Percentiles rank a stretch among this genome's conserved stretches.
phyloP scores from a whole-genome alignment of 371 early-diverging fungal genomes.

The Apophysomyces elegans region DNA sequence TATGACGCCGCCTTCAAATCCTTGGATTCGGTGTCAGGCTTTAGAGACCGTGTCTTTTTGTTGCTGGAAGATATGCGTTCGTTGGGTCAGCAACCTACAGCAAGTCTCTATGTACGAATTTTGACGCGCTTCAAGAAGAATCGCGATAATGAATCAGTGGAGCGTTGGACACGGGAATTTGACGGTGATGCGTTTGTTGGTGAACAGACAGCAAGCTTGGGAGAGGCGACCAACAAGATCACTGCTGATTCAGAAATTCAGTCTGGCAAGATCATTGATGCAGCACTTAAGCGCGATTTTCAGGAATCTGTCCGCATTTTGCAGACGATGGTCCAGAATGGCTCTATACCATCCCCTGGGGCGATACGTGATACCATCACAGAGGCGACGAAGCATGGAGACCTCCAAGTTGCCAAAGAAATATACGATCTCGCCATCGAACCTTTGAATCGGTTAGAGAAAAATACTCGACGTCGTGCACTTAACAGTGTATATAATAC shows the following conservation, averaged over 20 bases:
- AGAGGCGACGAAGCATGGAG: slow-evolving; percentile 28
- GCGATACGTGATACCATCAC: slow-evolving; percentile 51
- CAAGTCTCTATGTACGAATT: slow-evolving; percentile 24
- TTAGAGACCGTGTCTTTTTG: slow-evolving; percentile 12
- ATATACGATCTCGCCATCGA: slow-evolving; percentile 36
- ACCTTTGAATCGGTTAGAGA: slow-evolving; percentile 18
- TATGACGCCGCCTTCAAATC: slow-evolving; percentile 18
- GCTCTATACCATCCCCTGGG: slow-evolving; percentile 40
- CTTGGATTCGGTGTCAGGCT: slow-evolving; percentile 1
- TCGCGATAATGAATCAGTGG: slow-evolving; percentile 31
- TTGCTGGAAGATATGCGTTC: slow-evolving; percentile 20
- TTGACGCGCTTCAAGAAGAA: slow-evolving; percentile 22
- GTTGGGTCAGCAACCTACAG: slow-evolving; percentile 12
- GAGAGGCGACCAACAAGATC: slow-evolving; percentile 12
- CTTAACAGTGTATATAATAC: slow-evolving; percentile 41
- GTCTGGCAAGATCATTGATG: slow-evolving; percentile 35
- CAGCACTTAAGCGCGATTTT: slow-evolving; percentile 32
- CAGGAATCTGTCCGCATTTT: slow-evolving; percentile 32
- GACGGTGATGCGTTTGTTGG: slow-evolving; percentile 5
- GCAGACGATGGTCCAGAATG: slow-evolving; percentile 34
- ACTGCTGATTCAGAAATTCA: slow-evolving; percentile 26
- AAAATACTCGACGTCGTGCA: slow-evolving; percentile 21
- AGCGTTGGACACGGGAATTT: slow-evolving; percentile 39
- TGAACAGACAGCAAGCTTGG: neutral
- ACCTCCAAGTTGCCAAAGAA: slow-evolving; percentile 27